Evolutionary conservation across 2,329 filamentous ascomycete species (phyloP).

Genomic region (Scolecobasidium constrictum): DNA sequence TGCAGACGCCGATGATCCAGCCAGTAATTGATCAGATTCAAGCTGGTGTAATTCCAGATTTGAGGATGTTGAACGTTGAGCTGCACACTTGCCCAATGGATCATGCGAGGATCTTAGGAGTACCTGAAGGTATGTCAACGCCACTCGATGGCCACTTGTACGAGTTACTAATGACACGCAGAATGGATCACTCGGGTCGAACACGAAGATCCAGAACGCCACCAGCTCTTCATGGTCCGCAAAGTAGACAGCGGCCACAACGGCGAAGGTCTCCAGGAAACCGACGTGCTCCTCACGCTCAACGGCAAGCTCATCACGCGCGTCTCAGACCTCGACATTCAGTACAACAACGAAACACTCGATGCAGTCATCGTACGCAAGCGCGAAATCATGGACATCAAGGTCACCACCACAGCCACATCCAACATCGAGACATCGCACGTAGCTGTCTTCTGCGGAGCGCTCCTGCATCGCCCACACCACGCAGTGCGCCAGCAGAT

Average conservation of each 20-base stretch:
- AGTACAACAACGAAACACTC: conserved; percentile 81
- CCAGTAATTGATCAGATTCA: conserved; percentile 85
- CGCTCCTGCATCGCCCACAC: conserved; percentile 84
- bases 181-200: conserved; percentile 92
- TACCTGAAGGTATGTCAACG: conserved; percentile 50
- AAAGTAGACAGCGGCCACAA: conserved; percentile 62
- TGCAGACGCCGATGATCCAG: conserved; percentile 78
- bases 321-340: conserved; percentile 85
- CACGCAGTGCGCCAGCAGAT: conserved; percentile 97
- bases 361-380: conserved; percentile 81
- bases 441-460: conserved; percentile 89
- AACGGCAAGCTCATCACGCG: conserved; percentile 89
- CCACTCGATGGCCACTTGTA: background rate
- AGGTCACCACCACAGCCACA: conserved; percentile 75
- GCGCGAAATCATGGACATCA: conserved; percentile 64
- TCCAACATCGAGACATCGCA: conserved; percentile 87
- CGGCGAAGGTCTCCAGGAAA: conserved; percentile 66
- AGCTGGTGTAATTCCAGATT: conserved; percentile 62
- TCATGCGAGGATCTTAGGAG: conserved; percentile 93
- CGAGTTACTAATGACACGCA: conserved; percentile 5
- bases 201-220: conserved; percentile 76
- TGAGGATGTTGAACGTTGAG: conserved; percentile 89
- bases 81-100: conserved; percentile 94
- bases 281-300: conserved; percentile 82
- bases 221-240: conserved; percentile 96